Conservation (phyloP, 768 basidiomycete species). For the Pulveroboletus ravenelii region DNA sequence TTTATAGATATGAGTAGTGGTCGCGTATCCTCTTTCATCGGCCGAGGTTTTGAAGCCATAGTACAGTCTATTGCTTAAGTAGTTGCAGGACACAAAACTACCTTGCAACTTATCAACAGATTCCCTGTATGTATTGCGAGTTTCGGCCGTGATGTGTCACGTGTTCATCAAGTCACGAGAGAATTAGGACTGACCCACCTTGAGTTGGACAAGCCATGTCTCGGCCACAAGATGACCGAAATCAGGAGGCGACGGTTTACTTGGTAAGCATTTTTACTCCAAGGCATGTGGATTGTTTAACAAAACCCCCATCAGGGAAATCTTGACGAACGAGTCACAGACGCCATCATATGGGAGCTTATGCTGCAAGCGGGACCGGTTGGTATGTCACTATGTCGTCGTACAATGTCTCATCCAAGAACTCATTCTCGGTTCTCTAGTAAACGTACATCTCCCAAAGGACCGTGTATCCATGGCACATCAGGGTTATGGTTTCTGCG, state of each 20-base stretch:
- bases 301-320: constrained; percentile 62
- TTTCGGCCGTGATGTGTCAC: neutral
- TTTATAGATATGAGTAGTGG: no score
- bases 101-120: no score
- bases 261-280: constrained; percentile 43
- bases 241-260: constrained; percentile 89
- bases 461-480: constrained; percentile 98
- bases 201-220: constrained; percentile 20
- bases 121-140: no score
- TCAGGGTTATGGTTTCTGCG: constrained; percentile 99
- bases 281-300: neutral
- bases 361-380: constrained; percentile 99
- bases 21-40: no score
- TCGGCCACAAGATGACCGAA: constrained; percentile 79
- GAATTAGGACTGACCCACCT: no score
- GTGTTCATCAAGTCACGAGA: neutral
- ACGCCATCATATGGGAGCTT: constrained; percentile 94
- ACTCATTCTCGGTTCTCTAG: constrained; percentile 36
- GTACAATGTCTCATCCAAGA: neutral
- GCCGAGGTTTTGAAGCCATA: no score
- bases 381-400: constrained; percentile 49
- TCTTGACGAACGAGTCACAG: constrained; percentile 90
- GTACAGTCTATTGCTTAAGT: no score
- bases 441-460: constrained; percentile 97
- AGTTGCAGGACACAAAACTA: no score